phyloP scores from a whole-genome alignment of 1,139 yeast genomes.

The Suhomyces kunorum region DNA sequence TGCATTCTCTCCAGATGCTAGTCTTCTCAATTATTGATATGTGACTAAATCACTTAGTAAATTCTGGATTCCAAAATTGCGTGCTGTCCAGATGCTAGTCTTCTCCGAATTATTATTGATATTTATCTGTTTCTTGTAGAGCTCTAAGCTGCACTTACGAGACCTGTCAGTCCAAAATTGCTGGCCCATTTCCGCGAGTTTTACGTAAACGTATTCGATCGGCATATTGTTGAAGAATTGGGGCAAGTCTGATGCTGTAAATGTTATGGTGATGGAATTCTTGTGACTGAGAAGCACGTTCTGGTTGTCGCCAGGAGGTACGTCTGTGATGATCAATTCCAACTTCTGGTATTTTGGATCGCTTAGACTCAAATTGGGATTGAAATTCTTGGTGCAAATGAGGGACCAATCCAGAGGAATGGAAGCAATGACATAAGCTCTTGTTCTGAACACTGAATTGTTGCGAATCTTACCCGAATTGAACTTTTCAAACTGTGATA shows the following conservation, averaged over 20 bases:
- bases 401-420: conserved; percentile 28
- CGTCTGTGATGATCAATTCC: conserved; percentile 26
- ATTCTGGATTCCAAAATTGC: conserved; percentile 6
- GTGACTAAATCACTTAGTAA: background rate
- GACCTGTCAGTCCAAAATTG: conserved; percentile 1
- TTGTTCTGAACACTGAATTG: conserved; percentile 19
- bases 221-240: conserved; percentile 19
- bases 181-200: conserved; percentile 4
- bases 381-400: conserved; percentile 29
- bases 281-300: conserved; percentile 1
- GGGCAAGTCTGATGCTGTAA: conserved; percentile 20
- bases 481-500: conserved; percentile 1
- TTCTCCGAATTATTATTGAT: conserved; percentile 1
- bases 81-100: conserved; percentile 8
- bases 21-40: too few species aligned
- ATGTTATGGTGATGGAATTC: conserved; percentile 21
- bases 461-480: conserved; percentile 1
- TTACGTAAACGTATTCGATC: conserved; percentile 26
- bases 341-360: conserved; percentile 30
- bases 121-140: conserved; percentile 4
- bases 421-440: conserved; percentile 23
- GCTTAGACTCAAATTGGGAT: conserved; percentile 12
- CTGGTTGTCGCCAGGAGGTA: background rate
- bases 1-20: too few species aligned
- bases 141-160: conserved; percentile 1